phyloP scores from a whole-genome alignment of 169 alveolate species.

The Eimeria acervulina region DNA sequence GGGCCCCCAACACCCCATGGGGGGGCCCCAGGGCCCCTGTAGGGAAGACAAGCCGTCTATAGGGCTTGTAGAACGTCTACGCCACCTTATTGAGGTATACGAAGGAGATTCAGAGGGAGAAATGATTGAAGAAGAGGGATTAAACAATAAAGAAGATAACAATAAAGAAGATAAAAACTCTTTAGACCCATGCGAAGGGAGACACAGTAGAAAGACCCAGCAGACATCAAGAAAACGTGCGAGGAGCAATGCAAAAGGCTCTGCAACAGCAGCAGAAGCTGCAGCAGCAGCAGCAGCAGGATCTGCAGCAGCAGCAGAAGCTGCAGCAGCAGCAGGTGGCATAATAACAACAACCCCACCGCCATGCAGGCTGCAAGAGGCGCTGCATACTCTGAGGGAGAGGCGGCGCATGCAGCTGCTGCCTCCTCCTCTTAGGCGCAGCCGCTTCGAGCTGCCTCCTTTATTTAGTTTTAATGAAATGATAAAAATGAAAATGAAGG shows the following conservation, averaged over 20 bases:
- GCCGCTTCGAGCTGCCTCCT: neutral
- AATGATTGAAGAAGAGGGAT: no score
- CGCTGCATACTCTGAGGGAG: neutral
- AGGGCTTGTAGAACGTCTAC: no score
- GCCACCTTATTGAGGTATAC: no score
- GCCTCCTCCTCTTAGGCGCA: neutral
- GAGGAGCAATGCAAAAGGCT: no score
- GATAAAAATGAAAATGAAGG: neutral
- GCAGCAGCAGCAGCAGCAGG: no score
- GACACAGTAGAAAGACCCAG: neutral
- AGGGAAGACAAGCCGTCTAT: neutral
- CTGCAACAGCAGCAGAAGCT: neutral
- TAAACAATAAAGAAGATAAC: no score
- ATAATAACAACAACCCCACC: neutral
- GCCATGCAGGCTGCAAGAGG: conserved; percentile 9
- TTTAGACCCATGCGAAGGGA: no score
- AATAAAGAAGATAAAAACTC: no score
- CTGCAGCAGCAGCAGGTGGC: no score
- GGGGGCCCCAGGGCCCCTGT: conserved; percentile 3
- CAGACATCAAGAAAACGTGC: no score
- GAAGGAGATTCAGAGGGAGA: no score
- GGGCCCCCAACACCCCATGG: neutral
- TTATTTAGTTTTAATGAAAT: neutral
- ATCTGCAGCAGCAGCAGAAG: neutral
- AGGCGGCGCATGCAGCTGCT: neutral